phyloP scores from a whole-genome alignment of 768 basidiomycete genomes.

The Leccinum arenicola region DNA sequence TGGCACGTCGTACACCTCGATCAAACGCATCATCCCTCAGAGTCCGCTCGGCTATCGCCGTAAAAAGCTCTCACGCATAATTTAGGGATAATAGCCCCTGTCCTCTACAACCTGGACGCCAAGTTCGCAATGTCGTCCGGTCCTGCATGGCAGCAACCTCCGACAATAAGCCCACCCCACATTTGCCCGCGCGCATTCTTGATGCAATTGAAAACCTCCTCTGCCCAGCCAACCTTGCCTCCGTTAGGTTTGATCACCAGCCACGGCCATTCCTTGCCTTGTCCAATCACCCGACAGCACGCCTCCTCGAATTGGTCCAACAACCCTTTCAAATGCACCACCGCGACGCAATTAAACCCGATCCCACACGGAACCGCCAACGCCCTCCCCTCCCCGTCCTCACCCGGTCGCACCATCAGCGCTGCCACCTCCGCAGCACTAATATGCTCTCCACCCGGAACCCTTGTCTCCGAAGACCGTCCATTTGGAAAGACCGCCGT shows the following conservation, averaged over 20 bases:
- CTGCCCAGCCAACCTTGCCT: slow-evolving; percentile 40
- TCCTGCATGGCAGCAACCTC: slow-evolving; percentile 68
- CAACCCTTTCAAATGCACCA: slow-evolving; percentile 41
- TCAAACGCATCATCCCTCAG: slow-evolving; percentile 1
- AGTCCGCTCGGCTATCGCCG: slow-evolving; percentile 27
- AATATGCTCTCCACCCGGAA: slow-evolving; percentile 24
- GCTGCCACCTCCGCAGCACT: slow-evolving; percentile 41
- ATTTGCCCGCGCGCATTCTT: slow-evolving; percentile 14
- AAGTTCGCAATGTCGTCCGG: slow-evolving; percentile 47
- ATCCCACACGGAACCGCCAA: slow-evolving; percentile 48
- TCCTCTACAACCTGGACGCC: not conserved
- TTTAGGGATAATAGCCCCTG: slow-evolving; percentile 14
- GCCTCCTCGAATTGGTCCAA: slow-evolving; percentile 35
- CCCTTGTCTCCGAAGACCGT: slow-evolving; percentile 39
- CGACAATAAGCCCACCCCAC: slow-evolving; percentile 56
- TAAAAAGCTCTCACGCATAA: slow-evolving; percentile 16
- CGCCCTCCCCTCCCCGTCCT: slow-evolving; percentile 8
- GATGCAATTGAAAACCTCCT: slow-evolving; percentile 27
- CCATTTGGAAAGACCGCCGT: slow-evolving; percentile 59
- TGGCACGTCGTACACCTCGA: slow-evolving; percentile 19
- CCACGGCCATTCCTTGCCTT: slow-evolving; percentile 36
- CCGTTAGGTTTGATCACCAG: slow-evolving; percentile 76
- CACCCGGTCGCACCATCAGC: slow-evolving; percentile 34
- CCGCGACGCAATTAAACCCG: slow-evolving; percentile 73
- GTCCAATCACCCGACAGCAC: slow-evolving; percentile 12